Evolutionary conservation across 352 stramenopile species (phyloP), one percentile per base, ranked within the genome.

Genomic region (Thalassiosira livingstoniorum): DNA sequence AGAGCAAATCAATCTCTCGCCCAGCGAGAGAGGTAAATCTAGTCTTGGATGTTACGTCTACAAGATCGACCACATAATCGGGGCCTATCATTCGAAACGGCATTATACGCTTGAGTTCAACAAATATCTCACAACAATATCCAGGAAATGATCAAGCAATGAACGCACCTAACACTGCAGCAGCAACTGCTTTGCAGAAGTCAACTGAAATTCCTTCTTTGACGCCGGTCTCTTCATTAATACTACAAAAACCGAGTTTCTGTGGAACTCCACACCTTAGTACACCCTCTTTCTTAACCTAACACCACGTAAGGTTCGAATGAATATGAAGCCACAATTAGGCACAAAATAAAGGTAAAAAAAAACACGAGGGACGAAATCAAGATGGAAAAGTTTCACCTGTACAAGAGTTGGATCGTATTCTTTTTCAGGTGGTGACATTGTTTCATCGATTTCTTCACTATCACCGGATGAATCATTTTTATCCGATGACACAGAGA

Each of bases 131-230:
- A 47, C 15, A 47, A 47, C 15, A 47, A 47, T 18, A 18, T 18
- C 39, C 7, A 15, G 7, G 15, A 18, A 47, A 47, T 47, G 7
- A 47, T 47, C 15, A 18, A 7, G 39, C 39, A 47, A n/a, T n/a
- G n/a, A n/a, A 47, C 39, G 7, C 15, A 47, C 39, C 39, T 39
- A 70, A 55, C 21, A 70, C 43, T 25, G 43, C 43, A 4, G 39
- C 62, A 7, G 62, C 37, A 32, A 70, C 62, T 15, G 62, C 37
- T 23, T 39, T 35, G 37, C 62, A 70, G 18, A 58, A 57, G 27
- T 64, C 65, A 51, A 63, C 45, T 34, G 45, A 61, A 2, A 62
- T 74, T 21, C 62, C 62, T 42, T 58, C 62, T 27, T 42, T 39
- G 39, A 27, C 27, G 4, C 62, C 39, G 7, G 62, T 70, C 2